phyloP scores from a whole-genome alignment of 805 yeast genomes.

The Metschnikowia lochheadii region DNA sequence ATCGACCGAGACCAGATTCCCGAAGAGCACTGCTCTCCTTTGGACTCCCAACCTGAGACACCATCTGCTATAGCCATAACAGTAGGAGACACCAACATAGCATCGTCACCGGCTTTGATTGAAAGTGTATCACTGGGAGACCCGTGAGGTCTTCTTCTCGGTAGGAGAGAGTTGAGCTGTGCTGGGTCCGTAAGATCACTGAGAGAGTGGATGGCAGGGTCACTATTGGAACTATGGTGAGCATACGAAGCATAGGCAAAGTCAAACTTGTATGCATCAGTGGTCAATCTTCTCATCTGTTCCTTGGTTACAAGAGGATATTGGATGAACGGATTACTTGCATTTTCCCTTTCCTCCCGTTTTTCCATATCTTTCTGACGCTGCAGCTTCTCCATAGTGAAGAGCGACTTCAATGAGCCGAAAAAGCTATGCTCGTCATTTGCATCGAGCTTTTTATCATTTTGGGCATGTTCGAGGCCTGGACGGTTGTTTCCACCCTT shows the following conservation, averaged over 20 bases:
- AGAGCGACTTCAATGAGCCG: slow-evolving; percentile 3
- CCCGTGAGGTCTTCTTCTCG: slow-evolving; percentile 49
- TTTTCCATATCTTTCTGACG: slow-evolving; percentile 14
- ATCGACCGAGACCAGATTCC: slow-evolving; percentile 53
- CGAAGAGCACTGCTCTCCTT: slow-evolving; percentile 37
- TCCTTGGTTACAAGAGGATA: slow-evolving; percentile 40
- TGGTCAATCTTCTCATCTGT: slow-evolving; percentile 34
- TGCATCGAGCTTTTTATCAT: background rate
- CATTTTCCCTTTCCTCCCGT: slow-evolving; percentile 17
- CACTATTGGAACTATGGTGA: slow-evolving; percentile 39
- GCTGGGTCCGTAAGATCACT: slow-evolving; percentile 50
- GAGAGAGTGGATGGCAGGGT: slow-evolving; percentile 44
- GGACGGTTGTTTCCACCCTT: too few relatives aligned
- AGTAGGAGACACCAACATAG: slow-evolving; percentile 51
- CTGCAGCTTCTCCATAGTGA: slow-evolving; percentile 4
- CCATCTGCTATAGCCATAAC: slow-evolving; percentile 56
- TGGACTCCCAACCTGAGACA: slow-evolving; percentile 52
- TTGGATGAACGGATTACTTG: slow-evolving; percentile 35
- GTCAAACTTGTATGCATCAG: slow-evolving; percentile 36
- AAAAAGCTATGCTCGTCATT: background rate
- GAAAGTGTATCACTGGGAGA: slow-evolving; percentile 50
- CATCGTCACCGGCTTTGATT: slow-evolving; percentile 54
- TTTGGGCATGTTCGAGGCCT: background rate
- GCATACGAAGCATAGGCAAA: slow-evolving; percentile 45
- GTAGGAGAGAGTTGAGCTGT: slow-evolving; percentile 41